Evolutionary conservation across 176 grass and related monocot species (phyloP).

Genomic region (Aegilops sharonensis): DNA sequence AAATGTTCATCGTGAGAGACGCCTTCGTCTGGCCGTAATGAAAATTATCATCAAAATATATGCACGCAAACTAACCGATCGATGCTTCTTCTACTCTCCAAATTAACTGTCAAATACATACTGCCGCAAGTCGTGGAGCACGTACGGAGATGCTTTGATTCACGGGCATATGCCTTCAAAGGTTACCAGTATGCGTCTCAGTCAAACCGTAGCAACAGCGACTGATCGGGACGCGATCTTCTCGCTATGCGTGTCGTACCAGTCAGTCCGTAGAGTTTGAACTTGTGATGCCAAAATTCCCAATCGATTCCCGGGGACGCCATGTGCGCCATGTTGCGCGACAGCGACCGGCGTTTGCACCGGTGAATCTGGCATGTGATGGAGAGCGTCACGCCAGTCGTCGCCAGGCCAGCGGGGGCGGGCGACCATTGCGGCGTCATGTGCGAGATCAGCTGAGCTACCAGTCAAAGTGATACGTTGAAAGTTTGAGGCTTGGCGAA

Average conservation of each 20-base stretch:
- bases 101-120: not conserved
- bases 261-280: not conserved
- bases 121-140: not conserved
- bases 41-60: not conserved
- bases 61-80: not conserved
- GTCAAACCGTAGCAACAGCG: not conserved
- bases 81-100: not conserved
- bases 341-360: not conserved
- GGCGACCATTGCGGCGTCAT: not conserved
- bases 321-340: not conserved
- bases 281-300: not conserved
- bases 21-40: not conserved
- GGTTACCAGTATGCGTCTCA: not conserved
- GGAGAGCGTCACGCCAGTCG: not conserved
- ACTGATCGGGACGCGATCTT: not conserved
- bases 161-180: not conserved
- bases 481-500: not conserved
- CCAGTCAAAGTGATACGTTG: conserved; percentile 39
- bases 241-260: not conserved
- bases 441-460: not conserved
- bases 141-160: not conserved
- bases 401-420: not conserved
- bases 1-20: not conserved
- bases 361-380: not conserved
- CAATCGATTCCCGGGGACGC: not conserved